Evolutionary conservation across 805 yeast genomes (phyloP).

Genomic region (Candida glaebosa): DNA sequence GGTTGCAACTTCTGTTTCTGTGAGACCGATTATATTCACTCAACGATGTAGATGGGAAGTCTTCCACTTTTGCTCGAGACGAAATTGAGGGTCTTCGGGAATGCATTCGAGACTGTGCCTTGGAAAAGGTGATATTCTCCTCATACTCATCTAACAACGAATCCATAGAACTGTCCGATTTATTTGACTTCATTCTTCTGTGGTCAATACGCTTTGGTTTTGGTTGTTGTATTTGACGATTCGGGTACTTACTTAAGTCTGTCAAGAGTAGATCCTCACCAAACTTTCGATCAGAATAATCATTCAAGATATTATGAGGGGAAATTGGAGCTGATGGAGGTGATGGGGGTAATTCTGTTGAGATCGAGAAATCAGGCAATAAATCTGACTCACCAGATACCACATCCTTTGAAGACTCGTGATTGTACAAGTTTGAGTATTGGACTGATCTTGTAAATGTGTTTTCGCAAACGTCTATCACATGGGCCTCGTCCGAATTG

Average conservation of each 20-base stretch:
- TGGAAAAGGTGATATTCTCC: slow-evolving; percentile 34
- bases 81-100: slow-evolving; percentile 18
- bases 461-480: slow-evolving; percentile 24
- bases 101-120: slow-evolving; percentile 18
- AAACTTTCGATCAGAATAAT: slow-evolving; percentile 9
- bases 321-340: slow-evolving; percentile 44
- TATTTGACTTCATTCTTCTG: slow-evolving; percentile 3
- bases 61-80: slow-evolving; percentile 12
- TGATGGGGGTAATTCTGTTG: slow-evolving; percentile 36
- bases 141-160: slow-evolving; percentile 42
- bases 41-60: slow-evolving; percentile 33
- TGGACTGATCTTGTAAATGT: slow-evolving; percentile 40
- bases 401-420: not conserved
- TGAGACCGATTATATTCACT: slow-evolving; percentile 31
- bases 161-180: slow-evolving; percentile 33
- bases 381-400: not conserved
- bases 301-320: slow-evolving; percentile 18
- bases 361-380: slow-evolving; percentile 11
- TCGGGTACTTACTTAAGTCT: not conserved
- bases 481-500: slow-evolving; percentile 24
- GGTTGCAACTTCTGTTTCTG: slow-evolving; percentile 10
- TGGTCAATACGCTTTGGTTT: slow-evolving; percentile 11
- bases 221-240: slow-evolving; percentile 11
- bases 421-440: slow-evolving; percentile 35
- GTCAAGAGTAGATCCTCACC: slow-evolving; percentile 24